Evolutionary conservation across 441 rosid species (phyloP).

Genomic region (Brassica balearica): DNA sequence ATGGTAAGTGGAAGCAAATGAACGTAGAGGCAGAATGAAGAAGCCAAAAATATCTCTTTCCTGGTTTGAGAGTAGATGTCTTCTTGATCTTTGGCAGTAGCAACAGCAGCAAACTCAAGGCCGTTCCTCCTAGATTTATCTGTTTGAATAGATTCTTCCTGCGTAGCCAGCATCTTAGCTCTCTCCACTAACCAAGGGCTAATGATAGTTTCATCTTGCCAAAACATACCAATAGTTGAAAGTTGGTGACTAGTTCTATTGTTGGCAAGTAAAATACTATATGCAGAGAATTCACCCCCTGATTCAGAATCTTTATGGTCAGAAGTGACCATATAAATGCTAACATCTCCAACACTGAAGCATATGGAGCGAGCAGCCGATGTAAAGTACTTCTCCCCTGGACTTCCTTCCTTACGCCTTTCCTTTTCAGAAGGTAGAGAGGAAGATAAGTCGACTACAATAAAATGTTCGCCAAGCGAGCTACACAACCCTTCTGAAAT

Average conservation of each 20-base stretch:
- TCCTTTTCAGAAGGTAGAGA: constrained; percentile 51
- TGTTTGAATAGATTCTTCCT: constrained; percentile 61
- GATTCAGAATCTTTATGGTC: constrained; percentile 50
- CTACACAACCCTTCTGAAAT: constrained; percentile 48
- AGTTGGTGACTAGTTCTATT: constrained; percentile 49
- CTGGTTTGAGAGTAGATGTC: constrained; percentile 61
- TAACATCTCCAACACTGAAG: constrained; percentile 62
- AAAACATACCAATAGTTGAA: constrained; percentile 74
- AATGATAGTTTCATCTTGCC: constrained; percentile 77
- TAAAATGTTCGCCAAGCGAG: constrained; percentile 68
- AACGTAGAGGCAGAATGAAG: constrained; percentile 67
- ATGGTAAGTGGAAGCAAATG: constrained; percentile 57
- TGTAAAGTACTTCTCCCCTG: constrained; percentile 52
- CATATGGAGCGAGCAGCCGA: constrained; percentile 58
- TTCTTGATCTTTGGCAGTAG: constrained; percentile 64
- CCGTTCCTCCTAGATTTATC: constrained; percentile 59
- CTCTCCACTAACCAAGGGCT: constrained; percentile 79
- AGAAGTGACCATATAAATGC: constrained; percentile 66
- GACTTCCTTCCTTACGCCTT: constrained; percentile 43
- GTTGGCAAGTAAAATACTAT: constrained; percentile 62
- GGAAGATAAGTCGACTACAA: constrained; percentile 71
- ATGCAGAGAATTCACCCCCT: constrained; percentile 56
- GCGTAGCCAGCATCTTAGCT: constrained; percentile 79
- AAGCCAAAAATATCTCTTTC: constrained; percentile 73
- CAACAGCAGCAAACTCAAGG: constrained; percentile 75